Percentiles rank a stretch among this genome's conserved stretches.
phyloP scores from a whole-genome alignment of 2,329 filamentous ascomycete genomes.

The Incumbomyces lentus region DNA sequence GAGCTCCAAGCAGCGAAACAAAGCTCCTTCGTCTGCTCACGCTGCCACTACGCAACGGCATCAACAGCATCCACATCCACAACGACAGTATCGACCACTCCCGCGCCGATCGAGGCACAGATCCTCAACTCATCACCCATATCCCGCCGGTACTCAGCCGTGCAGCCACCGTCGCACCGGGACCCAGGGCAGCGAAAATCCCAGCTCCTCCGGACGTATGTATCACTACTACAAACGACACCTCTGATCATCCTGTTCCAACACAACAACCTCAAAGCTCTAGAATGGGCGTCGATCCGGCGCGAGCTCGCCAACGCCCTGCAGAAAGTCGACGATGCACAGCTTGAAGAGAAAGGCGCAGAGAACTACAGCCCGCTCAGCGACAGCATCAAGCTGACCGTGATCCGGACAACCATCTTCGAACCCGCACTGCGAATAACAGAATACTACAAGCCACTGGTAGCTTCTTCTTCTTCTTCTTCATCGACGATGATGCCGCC shows the following conservation, averaged over 20 bases:
- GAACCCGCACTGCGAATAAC: slow-evolving; percentile 72
- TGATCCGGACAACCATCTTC: slow-evolving; percentile 83
- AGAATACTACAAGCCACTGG: slow-evolving; percentile 61
- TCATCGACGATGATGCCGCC: slow-evolving; percentile 19
- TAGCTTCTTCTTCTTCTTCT: too few species aligned
- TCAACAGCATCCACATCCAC: slow-evolving; percentile 31
- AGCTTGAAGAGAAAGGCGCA: slow-evolving; percentile 45
- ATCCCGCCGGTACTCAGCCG: slow-evolving; percentile 45
- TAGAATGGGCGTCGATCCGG: slow-evolving; percentile 63
- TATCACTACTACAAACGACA: slow-evolving; percentile 73
- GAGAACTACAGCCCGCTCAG: slow-evolving; percentile 37
- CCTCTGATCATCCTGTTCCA: slow-evolving; percentile 81
- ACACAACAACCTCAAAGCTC: slow-evolving; percentile 64
- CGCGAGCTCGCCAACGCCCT: slow-evolving; percentile 56
- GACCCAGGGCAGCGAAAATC: slow-evolving; percentile 80
- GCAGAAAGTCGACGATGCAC: slow-evolving; percentile 55
- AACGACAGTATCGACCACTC: slow-evolving; percentile 26
- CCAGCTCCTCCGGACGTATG: slow-evolving; percentile 77
- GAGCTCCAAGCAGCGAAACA: slow-evolving; percentile 25
- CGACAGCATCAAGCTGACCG: slow-evolving; percentile 62
- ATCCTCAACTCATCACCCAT: slow-evolving; percentile 32
- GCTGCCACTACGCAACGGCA: slow-evolving; percentile 35
- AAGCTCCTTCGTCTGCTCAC: slow-evolving; percentile 23
- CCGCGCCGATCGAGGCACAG: slow-evolving; percentile 43
- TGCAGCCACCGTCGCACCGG: slow-evolving; percentile 79